Conservation (phyloP, 75 land plant species). For the Sequoiadendron giganteum region DNA sequence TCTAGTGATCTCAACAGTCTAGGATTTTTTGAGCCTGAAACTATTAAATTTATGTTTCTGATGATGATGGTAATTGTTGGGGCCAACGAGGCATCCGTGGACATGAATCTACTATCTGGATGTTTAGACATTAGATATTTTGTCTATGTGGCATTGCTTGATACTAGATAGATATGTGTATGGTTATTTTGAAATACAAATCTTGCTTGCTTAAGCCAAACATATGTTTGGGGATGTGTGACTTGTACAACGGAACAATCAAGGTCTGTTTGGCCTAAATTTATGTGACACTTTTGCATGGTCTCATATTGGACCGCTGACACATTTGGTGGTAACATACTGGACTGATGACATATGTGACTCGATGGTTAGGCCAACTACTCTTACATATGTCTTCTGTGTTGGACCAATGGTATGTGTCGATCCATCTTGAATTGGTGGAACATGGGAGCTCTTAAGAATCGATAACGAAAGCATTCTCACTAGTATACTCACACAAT, state of each 20-base stretch:
- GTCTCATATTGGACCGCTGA: not conserved
- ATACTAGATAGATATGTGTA: not conserved
- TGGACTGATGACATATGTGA: not conserved
- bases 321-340: too few species aligned
- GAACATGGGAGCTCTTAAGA: not conserved
- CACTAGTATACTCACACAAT: not conserved
- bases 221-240: not conserved
- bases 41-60: not conserved
- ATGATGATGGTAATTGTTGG: not conserved
- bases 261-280: not conserved
- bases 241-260: not conserved
- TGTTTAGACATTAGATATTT: not conserved
- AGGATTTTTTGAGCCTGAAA: not conserved
- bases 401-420: not conserved
- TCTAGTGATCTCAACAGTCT: not conserved
- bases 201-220: not conserved
- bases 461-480: not conserved
- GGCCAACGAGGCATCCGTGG: not conserved
- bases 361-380: not conserved
- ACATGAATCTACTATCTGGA: not conserved
- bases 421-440: not conserved
- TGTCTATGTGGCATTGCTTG: not conserved
- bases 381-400: not conserved
- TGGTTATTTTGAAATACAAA: not conserved
- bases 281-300: not conserved